A percentile compares a stretch with the other conserved stretches of the same genome.
These are phyloP conservation scores for Digitaria exilis DNA, from an alignment of 202 grass and related monocot species.

Conservation along the genomic window DNA sequence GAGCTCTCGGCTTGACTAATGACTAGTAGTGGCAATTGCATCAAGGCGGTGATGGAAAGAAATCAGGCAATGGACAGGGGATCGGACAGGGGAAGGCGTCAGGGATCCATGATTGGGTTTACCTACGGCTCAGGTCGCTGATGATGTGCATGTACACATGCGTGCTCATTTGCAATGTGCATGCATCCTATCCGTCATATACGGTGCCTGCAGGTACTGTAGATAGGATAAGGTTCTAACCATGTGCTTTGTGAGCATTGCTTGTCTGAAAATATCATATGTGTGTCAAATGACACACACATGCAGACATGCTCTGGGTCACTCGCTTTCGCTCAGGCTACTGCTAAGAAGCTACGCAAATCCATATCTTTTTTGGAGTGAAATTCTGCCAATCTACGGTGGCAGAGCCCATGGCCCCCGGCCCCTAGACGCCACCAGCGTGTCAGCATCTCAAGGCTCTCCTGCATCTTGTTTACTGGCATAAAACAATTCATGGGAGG, in stretches of 20 bases:
- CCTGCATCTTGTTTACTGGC: not conserved
- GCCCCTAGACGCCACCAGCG: not conserved
- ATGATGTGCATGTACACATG: too few relatives aligned
- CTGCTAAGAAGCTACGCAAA: not conserved
- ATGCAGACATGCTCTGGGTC: not conserved
- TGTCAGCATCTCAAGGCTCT: not conserved
- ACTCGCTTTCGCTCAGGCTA: not conserved
- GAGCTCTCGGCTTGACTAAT: slow-evolving; percentile 1
- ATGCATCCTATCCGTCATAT: not conserved
- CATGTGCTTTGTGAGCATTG: not conserved
- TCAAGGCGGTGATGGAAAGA: not conserved
- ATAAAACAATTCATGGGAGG: not conserved
- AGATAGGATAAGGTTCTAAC: not conserved
- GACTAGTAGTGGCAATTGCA: not conserved
- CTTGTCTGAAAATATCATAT: slow-evolving; percentile 6
- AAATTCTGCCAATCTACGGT: not conserved
- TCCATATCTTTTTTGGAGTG: not conserved
- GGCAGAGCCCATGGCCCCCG: not conserved
- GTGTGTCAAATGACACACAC: not conserved
- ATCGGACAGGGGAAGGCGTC: slow-evolving; percentile 29
- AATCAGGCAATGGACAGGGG: not conserved
- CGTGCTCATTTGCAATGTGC: not conserved
- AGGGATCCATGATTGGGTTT: slow-evolving; percentile 31
- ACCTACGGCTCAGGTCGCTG: not conserved
- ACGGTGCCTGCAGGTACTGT: not conserved